Conservation (phyloP, 1,139 yeast genomes). For the Tardiomyces blankii region DNA sequence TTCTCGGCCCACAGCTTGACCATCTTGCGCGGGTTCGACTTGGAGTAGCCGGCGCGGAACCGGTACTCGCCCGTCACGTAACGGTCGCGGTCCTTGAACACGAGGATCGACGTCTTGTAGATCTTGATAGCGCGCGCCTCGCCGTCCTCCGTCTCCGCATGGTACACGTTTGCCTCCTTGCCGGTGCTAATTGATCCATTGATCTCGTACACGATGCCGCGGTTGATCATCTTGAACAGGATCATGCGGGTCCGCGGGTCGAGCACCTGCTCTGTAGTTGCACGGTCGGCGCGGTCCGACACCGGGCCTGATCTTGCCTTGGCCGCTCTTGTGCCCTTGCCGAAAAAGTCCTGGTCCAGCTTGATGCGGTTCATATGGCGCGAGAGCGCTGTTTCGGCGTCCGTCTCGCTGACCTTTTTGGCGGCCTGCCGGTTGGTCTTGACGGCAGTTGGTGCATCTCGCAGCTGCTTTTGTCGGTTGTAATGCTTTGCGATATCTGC, state of each 20-base stretch:
- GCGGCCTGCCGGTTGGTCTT: constrained; percentile 9
- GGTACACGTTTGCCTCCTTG: constrained; percentile 96
- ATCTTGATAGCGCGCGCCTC: constrained; percentile 69
- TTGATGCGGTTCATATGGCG: background rate
- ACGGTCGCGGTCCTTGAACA: constrained; percentile 90
- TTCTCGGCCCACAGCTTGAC: constrained; percentile 98
- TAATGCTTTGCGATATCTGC: constrained; percentile 14
- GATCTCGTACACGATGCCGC: constrained; percentile 72
- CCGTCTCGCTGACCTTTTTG: background rate
- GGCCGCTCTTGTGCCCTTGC: constrained; percentile 22
- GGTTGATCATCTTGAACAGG: constrained; percentile 67
- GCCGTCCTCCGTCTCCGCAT: constrained; percentile 65
- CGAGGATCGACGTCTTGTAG: constrained; percentile 89
- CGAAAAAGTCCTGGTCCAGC: constrained; percentile 10
- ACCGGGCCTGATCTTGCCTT: constrained; percentile 18
- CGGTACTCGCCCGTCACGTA: constrained; percentile 95
- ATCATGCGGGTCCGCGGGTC: constrained; percentile 90
- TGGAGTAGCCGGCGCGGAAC: constrained; percentile 72
- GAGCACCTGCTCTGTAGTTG: constrained; percentile 92
- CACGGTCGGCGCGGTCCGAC: constrained; percentile 79
- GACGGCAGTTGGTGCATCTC: constrained; percentile 7
- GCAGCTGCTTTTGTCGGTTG: constrained; percentile 11
- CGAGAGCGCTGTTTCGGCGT: background rate
- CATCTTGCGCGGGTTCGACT: constrained; percentile 94
- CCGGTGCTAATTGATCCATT: constrained; percentile 96